Percentiles rank a stretch among this genome's conserved stretches.
Evolutionary conservation across 192 early-diverging fungal species (phyloP).

Genomic region (Allomyces macrogynus): DNA sequence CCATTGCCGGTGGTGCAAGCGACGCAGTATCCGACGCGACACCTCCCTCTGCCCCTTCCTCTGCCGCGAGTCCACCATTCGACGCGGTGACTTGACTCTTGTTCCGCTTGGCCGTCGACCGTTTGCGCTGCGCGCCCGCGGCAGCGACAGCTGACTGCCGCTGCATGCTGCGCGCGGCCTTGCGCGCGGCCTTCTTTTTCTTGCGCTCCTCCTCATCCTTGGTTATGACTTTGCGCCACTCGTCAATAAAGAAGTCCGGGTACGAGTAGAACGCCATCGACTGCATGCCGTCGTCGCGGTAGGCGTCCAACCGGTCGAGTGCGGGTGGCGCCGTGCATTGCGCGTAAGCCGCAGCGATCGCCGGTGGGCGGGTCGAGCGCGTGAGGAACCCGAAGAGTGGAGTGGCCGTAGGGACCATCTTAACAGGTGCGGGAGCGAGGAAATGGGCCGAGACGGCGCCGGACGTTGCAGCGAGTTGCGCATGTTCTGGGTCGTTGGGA

Average conservation of each 20-base stretch:
- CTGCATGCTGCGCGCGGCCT: not conserved
- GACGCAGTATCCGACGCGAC: not conserved
- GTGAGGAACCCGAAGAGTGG: not conserved
- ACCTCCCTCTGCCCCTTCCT: too few species aligned
- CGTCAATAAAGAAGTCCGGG: constrained; percentile 25
- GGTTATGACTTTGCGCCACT: constrained; percentile 20
- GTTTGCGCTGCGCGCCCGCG: too few species aligned
- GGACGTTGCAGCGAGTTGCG: not conserved
- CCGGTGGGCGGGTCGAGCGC: not conserved
- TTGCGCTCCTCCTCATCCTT: constrained; percentile 14
- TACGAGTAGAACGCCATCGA: constrained; percentile 19
- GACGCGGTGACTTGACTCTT: too few species aligned
- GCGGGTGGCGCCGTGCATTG: not conserved
- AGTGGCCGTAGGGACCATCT: not conserved
- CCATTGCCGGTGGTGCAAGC: not conserved
- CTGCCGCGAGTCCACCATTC: too few species aligned
- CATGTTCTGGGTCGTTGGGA: not conserved
- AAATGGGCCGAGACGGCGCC: not conserved
- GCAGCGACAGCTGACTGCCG: too few species aligned
- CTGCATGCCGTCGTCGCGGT: not conserved
- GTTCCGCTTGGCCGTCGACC: too few species aligned
- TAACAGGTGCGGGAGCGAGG: not conserved
- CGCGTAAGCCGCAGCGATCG: not conserved
- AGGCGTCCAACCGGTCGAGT: not conserved
- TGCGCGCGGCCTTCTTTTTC: constrained; percentile 5